Evolutionary conservation across 2,329 filamentous ascomycete genomes (phyloP), one percentile per base, ranked within the genome.

Genomic region (Apiospora koreana): DNA sequence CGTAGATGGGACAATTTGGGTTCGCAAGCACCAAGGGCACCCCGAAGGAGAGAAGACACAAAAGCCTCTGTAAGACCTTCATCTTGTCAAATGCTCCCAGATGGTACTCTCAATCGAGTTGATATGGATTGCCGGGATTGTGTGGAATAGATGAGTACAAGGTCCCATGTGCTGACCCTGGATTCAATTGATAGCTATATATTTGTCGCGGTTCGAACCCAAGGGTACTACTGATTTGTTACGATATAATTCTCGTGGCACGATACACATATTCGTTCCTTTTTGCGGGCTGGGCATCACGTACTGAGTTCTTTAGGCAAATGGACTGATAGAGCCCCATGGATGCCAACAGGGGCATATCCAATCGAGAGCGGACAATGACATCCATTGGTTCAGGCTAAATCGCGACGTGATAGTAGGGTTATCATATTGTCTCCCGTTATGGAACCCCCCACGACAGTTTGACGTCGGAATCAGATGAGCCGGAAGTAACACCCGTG

Each of bases 1-100:
- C 68, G 9, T 38, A 45, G 68, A 69, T 69, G 5, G 68, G 68
- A 25, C 68, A 69, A 14, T 69, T 48, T n/a, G 68, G 68, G 23
- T 28, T 65, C 10, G 68, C 64, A 3, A 65, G 68, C 41, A 48
- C 68, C 12, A 42, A 42, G n/a, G 41, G 54, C 31, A 25, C 14
- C 14, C 31, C 43, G 31, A 68, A 21, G 31, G 23, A 41, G 45
- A 68, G 31, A 38, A 54, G 10, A 5, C 18, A 28, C 10, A 54
- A 18, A 25, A 25, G 3, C 45, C 66, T 54, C n/a, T 35, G 16
- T 9, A 46, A 67, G 42, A 18, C 18, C 42, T n/a, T 31, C 65
- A 67, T 67, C 1, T 23, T 62, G 18, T 2, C 31, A 21, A 38
- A 38, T n/a, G 9, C 31, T n/a, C 14, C 31, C 54, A 38, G 9